These are phyloP conservation scores for Hymenoscyphus scutula DNA, from an alignment of 2,329 filamentous ascomycete species.

Conservation along the genomic window DNA sequence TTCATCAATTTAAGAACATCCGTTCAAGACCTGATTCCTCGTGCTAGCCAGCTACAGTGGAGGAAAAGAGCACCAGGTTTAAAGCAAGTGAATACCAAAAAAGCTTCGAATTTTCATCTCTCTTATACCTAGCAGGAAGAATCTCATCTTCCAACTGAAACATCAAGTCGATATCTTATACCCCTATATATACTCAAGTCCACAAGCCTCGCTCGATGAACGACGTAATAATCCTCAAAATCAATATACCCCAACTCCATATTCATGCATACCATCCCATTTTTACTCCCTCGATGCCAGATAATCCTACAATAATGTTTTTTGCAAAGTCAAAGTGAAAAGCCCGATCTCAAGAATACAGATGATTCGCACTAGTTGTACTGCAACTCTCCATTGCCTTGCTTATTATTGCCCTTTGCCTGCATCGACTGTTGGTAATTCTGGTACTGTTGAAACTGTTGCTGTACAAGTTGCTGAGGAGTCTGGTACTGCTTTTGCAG, in stretches of 20 bases:
- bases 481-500: conserved; percentile 36
- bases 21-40: too few relatives aligned
- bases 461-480: conserved; percentile 35
- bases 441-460: conserved; percentile 35
- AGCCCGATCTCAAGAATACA: too few relatives aligned
- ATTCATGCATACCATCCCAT: neutral
- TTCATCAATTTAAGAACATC: too few relatives aligned
- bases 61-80: too few relatives aligned
- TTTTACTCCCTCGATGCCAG: conserved; percentile 16
- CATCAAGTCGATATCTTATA: neutral
- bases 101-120: neutral
- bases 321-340: too few relatives aligned
- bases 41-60: too few relatives aligned
- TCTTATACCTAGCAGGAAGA: neutral
- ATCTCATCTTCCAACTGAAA: too few relatives aligned
- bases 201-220: neutral
- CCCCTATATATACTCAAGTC: neutral
- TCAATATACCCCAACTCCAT: conserved; percentile 4
- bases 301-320: conserved; percentile 1
- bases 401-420: conserved; percentile 20
- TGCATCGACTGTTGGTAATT: conserved; percentile 32
- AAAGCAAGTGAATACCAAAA: too few relatives aligned
- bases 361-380: conserved; percentile 22
- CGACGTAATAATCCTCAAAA: neutral
- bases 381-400: conserved; percentile 30